These are phyloP conservation scores for Colletotrichum higginsianum DNA, from an alignment of 2,329 filamentous ascomycete species.

Conservation along the genomic window DNA sequence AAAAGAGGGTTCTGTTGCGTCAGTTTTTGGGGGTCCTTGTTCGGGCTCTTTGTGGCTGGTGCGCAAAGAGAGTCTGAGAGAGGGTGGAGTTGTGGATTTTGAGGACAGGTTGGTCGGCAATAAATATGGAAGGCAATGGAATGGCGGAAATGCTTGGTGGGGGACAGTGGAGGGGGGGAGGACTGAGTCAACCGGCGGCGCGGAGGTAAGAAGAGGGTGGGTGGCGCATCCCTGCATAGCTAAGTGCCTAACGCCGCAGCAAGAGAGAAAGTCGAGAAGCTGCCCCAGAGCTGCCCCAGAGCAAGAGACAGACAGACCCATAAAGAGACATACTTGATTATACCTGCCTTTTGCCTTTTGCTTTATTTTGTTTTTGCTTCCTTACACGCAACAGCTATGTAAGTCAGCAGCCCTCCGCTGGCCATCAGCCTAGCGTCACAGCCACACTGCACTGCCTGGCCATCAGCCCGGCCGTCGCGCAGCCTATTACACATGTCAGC, in stretches of 20 bases:
- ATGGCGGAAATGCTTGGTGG: slow-evolving; percentile 43
- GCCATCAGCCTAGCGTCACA: too few relatives aligned
- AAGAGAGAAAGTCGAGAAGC: neutral
- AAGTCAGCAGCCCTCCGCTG: too few relatives aligned
- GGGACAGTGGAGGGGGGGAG: neutral
- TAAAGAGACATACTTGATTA: too few relatives aligned
- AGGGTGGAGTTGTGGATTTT: slow-evolving; percentile 3
- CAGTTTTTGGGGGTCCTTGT: slow-evolving; percentile 32
- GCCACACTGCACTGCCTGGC: too few relatives aligned
- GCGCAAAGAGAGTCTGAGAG: slow-evolving; percentile 7
- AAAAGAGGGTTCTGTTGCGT: slow-evolving; percentile 31
- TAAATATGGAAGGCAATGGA: slow-evolving; percentile 48
- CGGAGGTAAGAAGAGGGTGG: slow-evolving; percentile 41
- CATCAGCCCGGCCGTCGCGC: too few relatives aligned
- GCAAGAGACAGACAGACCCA: too few relatives aligned
- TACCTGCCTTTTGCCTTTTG: too few relatives aligned
- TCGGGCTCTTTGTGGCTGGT: slow-evolving; percentile 28
- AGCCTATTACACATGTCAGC: too few relatives aligned
- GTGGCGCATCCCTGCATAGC: slow-evolving; percentile 37
- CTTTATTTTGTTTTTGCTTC: too few relatives aligned
- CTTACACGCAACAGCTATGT: too few relatives aligned
- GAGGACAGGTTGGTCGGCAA: slow-evolving; percentile 27
- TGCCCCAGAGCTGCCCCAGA: too few relatives aligned
- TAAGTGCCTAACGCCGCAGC: slow-evolving; percentile 19
- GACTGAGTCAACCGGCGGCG: slow-evolving; percentile 51